Base-by-base conservation (phyloP, 441 rosid genomes). In the Brassica balearica region DNA sequence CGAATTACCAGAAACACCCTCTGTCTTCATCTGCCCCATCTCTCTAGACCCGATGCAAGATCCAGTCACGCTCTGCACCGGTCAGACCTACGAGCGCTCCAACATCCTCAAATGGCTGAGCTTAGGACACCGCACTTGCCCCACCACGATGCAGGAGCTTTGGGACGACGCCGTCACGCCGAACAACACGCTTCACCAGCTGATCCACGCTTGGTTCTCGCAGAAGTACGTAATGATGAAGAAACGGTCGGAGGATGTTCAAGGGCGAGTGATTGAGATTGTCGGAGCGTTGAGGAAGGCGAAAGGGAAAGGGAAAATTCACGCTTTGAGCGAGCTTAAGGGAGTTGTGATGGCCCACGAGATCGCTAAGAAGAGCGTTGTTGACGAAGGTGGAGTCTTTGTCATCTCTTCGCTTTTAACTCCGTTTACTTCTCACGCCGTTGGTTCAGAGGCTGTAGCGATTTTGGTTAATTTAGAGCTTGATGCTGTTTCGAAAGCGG, bases 71-170 rank as follows among this genome's bases (percentile, higher is more conserved):
- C 88, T 92, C 22, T 92, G 98, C 83, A 95, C 97, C 5, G 97
- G 98, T 32, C 98, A 95, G 74, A 95, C 97, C 63, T 95, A 95
- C 19, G 97, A 95, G 78, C 85, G 97, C 83, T 87, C 88, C 80
- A 95, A 92, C 82, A 95, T 95, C 74, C 86, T 89, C 56, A 95
- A 85, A 82, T 95, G 98, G 98, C 87, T 95, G 69, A 83, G 85
- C 71, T 61, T 92, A 43, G 96, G 97, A 12, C 96, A 85, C 74
- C 85, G 80, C 72, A 91, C 92, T 74, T 95, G 99, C 82, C 99
- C 99, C 38, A 93, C 99, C 1, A 95, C 98, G 53, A 95, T 95
- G 99, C 99, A 95, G 15, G 99, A 90, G 87, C 93, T 95, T 3
- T 95, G 99, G 99, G 99, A 95, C 68, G 87, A 90, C 41, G 75